These are phyloP conservation scores for Diaporthe ampelina DNA, from an alignment of 2,329 filamentous ascomycete species.

Conservation along the genomic window DNA sequence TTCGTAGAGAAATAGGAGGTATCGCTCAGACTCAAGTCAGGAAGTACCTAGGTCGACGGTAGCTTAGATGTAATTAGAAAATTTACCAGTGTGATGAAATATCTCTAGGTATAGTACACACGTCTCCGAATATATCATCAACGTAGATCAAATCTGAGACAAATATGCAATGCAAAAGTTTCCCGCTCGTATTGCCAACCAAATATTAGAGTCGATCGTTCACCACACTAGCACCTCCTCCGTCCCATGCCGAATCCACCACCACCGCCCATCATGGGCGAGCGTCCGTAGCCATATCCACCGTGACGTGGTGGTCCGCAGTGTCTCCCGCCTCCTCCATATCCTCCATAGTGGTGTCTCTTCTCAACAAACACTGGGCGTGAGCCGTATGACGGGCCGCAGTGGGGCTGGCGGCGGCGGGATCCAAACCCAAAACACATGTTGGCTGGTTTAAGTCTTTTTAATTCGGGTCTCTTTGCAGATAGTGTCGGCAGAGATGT, in stretches of 20 bases:
- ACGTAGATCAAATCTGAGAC: too few relatives aligned
- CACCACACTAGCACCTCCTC: slow-evolving; percentile 6
- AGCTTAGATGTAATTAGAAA: too few relatives aligned
- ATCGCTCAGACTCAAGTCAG: too few relatives aligned
- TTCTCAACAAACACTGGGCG: slow-evolving; percentile 4
- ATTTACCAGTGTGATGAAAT: too few relatives aligned
- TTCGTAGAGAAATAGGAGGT: too few relatives aligned
- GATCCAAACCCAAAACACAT: slow-evolving; percentile 19
- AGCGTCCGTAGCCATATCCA: background rate
- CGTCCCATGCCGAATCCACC: slow-evolving; percentile 8
- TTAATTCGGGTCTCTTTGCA: background rate
- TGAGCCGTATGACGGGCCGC: background rate
- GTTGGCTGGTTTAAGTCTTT: background rate
- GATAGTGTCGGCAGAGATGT: background rate
- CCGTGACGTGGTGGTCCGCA: background rate
- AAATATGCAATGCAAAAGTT: too few relatives aligned
- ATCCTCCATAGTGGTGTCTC: background rate
- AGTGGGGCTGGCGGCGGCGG: background rate
- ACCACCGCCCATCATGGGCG: slow-evolving; percentile 1
- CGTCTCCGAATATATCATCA: too few relatives aligned
- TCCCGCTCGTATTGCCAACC: too few relatives aligned
- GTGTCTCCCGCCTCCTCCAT: background rate
- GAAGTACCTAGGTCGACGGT: too few relatives aligned
- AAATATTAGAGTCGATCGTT: too few relatives aligned
- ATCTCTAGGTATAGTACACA: too few relatives aligned